Evolutionary conservation across 495 filamentous ascomycete species (phyloP), one percentile per base, ranked within the genome.

Genomic region (Chlorociboria aeruginascens): DNA sequence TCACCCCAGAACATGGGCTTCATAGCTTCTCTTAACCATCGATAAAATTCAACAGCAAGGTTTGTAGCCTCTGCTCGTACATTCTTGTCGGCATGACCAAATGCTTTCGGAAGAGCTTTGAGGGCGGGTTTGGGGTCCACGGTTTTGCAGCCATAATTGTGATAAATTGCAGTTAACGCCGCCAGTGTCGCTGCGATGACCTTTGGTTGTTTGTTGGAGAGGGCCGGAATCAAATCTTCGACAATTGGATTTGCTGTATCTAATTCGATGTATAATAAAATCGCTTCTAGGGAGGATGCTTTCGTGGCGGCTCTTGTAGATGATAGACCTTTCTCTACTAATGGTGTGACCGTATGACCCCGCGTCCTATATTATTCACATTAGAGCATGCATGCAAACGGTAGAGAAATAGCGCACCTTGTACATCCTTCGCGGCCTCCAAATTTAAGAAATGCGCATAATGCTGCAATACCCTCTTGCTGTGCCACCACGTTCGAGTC

Each of bases 401-500:
- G 20, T 25, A 25, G 4, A 25, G 20, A 25, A 4, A 44, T 29
- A 30, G 17, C 50, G 28, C 74, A 60, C 57, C 86, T 80, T 52
- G 82, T 76, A 61, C 85, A 90, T 35, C 80, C 79, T 57, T 89
- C 82, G 33, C 67, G 65, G 31, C 90, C 88, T 46, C 85, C 85
- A 56, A 82, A 95, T 61, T 95, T 86, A 50, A 97, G 69, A 59
- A 95, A 97, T 0, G 87, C 76, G 63, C 89, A 94, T 55, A 92
- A 78, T 39, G 89, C 78, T 32, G 74, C 79, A 38, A 99, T 76
- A 52, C 86, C 92, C 48, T 99, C 92, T 62, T 90, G 83, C 60
- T 99, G 92, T 45, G 92, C 92, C 8, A 93, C 92, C 45, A 99
- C 93, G 60, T 99, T 97, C 29, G 92, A 96, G 64, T 99, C 92